A percentile compares a stretch with the other conserved stretches of the same genome.
Conservation (phyloP, 2,329 filamentous ascomycete species). For the Botrytis pseudocinerea region DNA sequence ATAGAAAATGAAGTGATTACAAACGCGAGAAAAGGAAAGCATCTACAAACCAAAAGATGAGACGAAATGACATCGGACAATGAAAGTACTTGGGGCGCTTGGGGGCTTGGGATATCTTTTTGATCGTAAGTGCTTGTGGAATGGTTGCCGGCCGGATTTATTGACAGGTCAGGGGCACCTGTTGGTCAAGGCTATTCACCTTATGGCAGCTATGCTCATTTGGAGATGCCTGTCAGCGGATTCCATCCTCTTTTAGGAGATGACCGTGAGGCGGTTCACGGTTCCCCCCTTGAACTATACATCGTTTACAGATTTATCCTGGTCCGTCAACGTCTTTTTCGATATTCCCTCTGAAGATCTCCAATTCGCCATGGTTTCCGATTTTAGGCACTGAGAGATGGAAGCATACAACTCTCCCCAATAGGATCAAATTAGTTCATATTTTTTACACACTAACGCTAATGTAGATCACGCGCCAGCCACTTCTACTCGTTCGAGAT, state of each 20-base stretch:
- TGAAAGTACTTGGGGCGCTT: constrained; percentile 26
- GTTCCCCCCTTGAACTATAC: constrained; percentile 29
- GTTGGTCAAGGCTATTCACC: constrained; percentile 23
- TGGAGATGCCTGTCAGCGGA: constrained; percentile 31
- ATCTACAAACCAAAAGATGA: constrained; percentile 15
- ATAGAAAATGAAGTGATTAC: background rate
- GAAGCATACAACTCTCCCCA: constrained; percentile 20
- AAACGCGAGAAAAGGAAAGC: constrained; percentile 27
- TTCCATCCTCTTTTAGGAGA: constrained; percentile 30
- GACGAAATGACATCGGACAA: constrained; percentile 18
- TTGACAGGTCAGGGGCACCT: constrained; percentile 33
- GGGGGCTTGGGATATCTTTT: constrained; percentile 22
- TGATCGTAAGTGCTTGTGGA: constrained; percentile 19
- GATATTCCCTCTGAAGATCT: constrained; percentile 35
- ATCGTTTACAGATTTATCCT: constrained; percentile 29
- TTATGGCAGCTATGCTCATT: constrained; percentile 29
- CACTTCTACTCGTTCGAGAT: constrained; percentile 35
- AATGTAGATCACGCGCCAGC: constrained; percentile 40
- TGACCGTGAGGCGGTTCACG: constrained; percentile 34
- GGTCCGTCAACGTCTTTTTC: constrained; percentile 34
- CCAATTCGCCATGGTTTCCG: constrained; percentile 34
- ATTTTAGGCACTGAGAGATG: constrained; percentile 36
- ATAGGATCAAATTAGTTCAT: constrained; percentile 25
- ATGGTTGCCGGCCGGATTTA: constrained; percentile 26
- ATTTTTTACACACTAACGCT: constrained; percentile 27